Base-by-base conservation (phyloP, 2,329 filamentous ascomycete genomes). In the Cladophialophora yegresii region DNA sequence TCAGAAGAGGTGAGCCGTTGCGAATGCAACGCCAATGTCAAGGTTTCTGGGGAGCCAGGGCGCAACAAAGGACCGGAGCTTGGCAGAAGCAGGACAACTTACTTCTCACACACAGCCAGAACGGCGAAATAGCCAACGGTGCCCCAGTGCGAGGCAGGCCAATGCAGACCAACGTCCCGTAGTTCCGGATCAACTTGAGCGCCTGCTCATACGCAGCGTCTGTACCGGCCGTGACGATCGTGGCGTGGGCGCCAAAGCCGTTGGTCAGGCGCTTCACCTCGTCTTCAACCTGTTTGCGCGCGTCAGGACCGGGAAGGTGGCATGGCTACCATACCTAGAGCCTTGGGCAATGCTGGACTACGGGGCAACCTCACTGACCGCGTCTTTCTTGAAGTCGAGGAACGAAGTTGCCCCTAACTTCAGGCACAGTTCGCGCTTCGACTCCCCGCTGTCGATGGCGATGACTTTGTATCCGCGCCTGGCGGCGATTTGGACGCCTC, bases 141-240 rank as follows among this genome's bases (percentile, higher is more conserved):
- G 79, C 81, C 2, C 74, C 75, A 4, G 74, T 71, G 54, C 76
- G 79, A 9, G 80, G 80, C 43, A 82, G 74, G 1, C 80, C 80
- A 4, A 82, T 79, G 36, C 80, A 82, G 1, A 82, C 79, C 40
- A 82, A 74, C 0, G 81, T 80, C 0, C 80, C 80, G n/a, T 77
- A 74, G 6, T 77, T 77, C 9, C 80, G 74, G n/a, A 80, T 72
- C 51, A 82, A 73, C 10, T 75, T 73, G 61, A 79, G 75, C 36
- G 78, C 80, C 62, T 81, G 78, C 32, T 72, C 70, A 65, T 82
- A 82, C 9, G 79, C 79, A 16, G 72, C 71, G 61, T 80, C 78
- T 23, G 74, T 75, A n/a, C 81, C 80, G 1, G 80, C 79, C 0
- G 79, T 77, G 49, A 79, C 81, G 22, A 82, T 80, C 2, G 80